Evolutionary conservation across 768 basidiomycete genomes (phyloP), one percentile per base, ranked within the genome.

Genomic region (Leccinum boreale): DNA sequence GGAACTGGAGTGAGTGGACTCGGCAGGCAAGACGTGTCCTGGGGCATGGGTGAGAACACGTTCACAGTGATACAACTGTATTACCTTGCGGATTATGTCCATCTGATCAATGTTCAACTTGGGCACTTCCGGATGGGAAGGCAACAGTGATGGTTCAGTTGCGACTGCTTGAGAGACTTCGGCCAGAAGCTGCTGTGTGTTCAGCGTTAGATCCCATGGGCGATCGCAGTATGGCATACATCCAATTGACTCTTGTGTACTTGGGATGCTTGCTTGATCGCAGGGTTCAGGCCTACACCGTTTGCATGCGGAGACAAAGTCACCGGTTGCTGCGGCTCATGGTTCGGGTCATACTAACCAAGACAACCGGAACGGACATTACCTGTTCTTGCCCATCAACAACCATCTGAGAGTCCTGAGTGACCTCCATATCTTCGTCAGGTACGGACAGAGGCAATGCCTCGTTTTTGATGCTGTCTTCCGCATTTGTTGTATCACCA

Each of bases 141-240:
- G 68, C 24, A 68, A 36, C 3, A 70, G 47, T 42, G 68, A 70
- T 5, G 65, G 66, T 48, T 70, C 62, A 3, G 66, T 72, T 17
- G 70, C 70, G n/a, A 68, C 65, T 19, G 65, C 63, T 62, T 67
- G 68, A 4, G 70, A 67, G 45, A 70, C 67, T 48, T 65, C 68
- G 28, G 67, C 65, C 58, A 66, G 36, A 57, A 70, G 67, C 70
- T 70, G 53, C 28, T 39, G 35, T 57, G 47, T 44, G 39, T 39
- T 70, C 55, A 69, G 56, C 26, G 31, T 58, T 48, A 71, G 49
- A 59, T 63, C 49, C 52, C 35, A 60, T 31, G 53, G 15, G 29
- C 35, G 55, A 64, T 52, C 35, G 55, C 33, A 52, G 56, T 51
- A 50, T 48, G 58, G 23, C 69, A 57, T 69, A 70, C 69, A 61